Evolutionary conservation across 805 yeast genomes (phyloP), one percentile per base, ranked within the genome.

Genomic region (Suhomyces tanzawaensis): DNA sequence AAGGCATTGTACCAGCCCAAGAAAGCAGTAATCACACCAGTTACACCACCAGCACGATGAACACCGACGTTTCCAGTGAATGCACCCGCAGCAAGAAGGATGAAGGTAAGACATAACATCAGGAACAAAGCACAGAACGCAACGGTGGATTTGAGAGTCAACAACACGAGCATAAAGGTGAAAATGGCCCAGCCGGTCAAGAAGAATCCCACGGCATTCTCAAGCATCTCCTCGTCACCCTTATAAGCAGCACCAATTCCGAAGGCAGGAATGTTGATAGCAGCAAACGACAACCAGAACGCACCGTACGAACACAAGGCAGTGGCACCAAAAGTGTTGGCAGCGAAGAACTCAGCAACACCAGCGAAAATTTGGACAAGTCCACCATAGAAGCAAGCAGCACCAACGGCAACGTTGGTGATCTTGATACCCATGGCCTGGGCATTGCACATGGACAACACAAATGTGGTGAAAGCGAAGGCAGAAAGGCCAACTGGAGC

Each of bases 401-500:
- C 64, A 36, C 84, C 81, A 39, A 82, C 79, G 27, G 81, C 79
- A 33, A 82, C 62, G 41, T 77, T 76, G 26, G 76, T 74, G 28
- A 73, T 71, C 4, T 71, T 63, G 33, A 80, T 82, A 39, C 87
- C 84, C 68, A 82, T 76, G 8, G 85, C 86, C 34, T 75, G 77
- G 23, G 77, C 74, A 53, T 82, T 82, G 37, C 76, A 68, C 48
- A 82, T 53, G 2, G 85, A 77, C 30, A 83, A 68, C 18, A 81
- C 81, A 57, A 82, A 76, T 29, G 83, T 77, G 15, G 84, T 77
- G 47, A 79, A 60, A n/a, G 86, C 85, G 60, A 82, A 83, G 22
- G 84, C 85, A 21, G 80, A 74, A 40, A 83, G 64, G n/a, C 89
- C 91, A 44, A 82, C 62, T 13, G 90, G 89, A 29, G 84, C 85